Percentiles rank a stretch among this genome's conserved stretches.
phyloP scores from a whole-genome alignment of 768 basidiomycete genomes.

The Amanita subjunquillea region DNA sequence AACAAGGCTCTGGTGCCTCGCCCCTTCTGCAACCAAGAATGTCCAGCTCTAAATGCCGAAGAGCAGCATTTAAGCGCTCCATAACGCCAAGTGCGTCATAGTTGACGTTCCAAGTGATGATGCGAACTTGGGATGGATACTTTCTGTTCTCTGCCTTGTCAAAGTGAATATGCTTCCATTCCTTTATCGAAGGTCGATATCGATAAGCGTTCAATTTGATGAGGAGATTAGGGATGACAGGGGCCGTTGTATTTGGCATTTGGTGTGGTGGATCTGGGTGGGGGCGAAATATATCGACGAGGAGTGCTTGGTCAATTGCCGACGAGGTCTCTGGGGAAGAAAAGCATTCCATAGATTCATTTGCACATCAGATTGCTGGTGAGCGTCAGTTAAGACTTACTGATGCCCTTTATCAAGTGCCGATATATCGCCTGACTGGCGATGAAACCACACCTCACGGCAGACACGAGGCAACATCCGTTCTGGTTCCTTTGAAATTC shows the following conservation, averaged over 20 bases:
- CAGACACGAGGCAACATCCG: not conserved
- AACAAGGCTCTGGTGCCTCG: conserved; percentile 44
- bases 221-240: conserved; percentile 19
- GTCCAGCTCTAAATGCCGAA: conserved; percentile 45
- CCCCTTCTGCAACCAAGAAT: conserved; percentile 36
- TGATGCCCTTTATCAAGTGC: not conserved
- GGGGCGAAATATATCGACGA: not conserved
- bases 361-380: not conserved
- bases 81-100: conserved; percentile 25
- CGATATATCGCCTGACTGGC: not conserved
- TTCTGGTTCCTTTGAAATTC: too few species aligned
- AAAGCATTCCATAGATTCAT: not conserved
- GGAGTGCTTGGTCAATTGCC: not conserved
- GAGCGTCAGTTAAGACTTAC: not conserved
- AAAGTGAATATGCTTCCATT: conserved; percentile 35
- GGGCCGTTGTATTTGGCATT: conserved; percentile 2
- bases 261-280: not conserved
- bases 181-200: conserved; percentile 25
- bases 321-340: not conserved
- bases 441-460: not conserved
- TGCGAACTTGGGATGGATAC: conserved; percentile 33
- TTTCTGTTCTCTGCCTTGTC: conserved; percentile 19
- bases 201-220: conserved; percentile 25
- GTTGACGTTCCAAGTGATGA: conserved; percentile 71
- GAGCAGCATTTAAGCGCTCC: conserved; percentile 34